Evolutionary conservation across 129 eudicot species (phyloP), one percentile per base, ranked within the genome.

Genomic region (Lonicera japonica): DNA sequence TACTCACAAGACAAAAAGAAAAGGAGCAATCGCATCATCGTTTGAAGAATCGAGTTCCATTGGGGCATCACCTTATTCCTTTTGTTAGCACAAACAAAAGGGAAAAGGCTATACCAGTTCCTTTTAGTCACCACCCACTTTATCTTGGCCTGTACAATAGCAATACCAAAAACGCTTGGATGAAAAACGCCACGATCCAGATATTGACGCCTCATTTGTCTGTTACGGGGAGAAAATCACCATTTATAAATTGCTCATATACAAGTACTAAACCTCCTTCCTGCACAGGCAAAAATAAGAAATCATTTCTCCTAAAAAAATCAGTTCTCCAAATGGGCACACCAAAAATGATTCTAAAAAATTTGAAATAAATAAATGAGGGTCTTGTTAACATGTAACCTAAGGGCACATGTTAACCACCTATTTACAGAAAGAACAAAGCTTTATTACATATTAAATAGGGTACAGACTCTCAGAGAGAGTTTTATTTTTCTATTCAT

Each of bases 71-170:
- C 25, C 58, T 25, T 58, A 11, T 17, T 25, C 18, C 58, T 50
- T 50, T 64, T 14, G 25, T 47, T 5, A 25, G 56, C 55, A 23
- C 67, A 46, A 47, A 24, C 21, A 5, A n/a, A 64, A 18, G 11
- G 21, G 17, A 25, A 51, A 2, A 43, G 19, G 7, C 40, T 23
- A 50, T 48, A 25, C 68, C 57, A 51, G 68, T 58, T 22, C 14
- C 48, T 34, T 8, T 11, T 51, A 29, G 4, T 29, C 36, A 29
- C 36, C 47, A 48, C 29, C 9, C 46, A 51, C 25, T 34, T 15
- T 17, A 64, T 29, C 59, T 25, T 11, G 46, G 56, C 23, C 59
- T 50, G 69, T 64, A 64, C 69, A 51, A 22, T 17, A 25, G 58
- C 25, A 25, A 51, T 50, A 56, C 10, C 54, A 17, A 43, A 43